Evolutionary conservation across 305 asterid species (phyloP).

Genomic region (Fraxinus velutina): DNA sequence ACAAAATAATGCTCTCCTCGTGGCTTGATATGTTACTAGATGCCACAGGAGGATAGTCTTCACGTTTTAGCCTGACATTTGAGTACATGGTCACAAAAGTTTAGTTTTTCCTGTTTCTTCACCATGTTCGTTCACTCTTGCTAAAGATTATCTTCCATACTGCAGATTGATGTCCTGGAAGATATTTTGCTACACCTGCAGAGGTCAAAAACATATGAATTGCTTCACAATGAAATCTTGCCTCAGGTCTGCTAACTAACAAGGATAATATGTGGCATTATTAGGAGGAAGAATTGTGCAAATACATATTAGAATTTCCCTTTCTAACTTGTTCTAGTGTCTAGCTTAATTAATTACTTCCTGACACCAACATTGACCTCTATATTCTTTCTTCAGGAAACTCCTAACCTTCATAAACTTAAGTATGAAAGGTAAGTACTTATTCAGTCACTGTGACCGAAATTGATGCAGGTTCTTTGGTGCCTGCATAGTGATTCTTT

Average conservation of each 20-base stretch:
- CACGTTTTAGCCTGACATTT: background rate
- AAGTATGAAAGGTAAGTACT: slow-evolving; percentile 57
- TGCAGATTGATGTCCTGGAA: slow-evolving; percentile 68
- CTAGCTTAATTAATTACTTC: slow-evolving; percentile 17
- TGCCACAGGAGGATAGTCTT: background rate
- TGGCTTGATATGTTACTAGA: slow-evolving; percentile 13
- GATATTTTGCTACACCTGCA: slow-evolving; percentile 49
- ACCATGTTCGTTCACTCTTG: slow-evolving; percentile 8
- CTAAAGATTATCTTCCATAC: slow-evolving; percentile 18
- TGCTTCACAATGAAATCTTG: slow-evolving; percentile 46
- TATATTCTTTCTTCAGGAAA: slow-evolving; percentile 48
- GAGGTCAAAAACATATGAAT: slow-evolving; percentile 59
- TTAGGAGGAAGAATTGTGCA: slow-evolving; percentile 12
- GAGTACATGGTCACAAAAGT: background rate
- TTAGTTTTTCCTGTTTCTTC: slow-evolving; percentile 16
- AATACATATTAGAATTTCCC: slow-evolving; percentile 9
- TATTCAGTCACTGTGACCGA: slow-evolving; percentile 17
- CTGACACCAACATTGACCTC: slow-evolving; percentile 26
- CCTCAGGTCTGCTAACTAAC: slow-evolving; percentile 54
- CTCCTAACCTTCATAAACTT: slow-evolving; percentile 33
- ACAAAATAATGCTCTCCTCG: background rate
- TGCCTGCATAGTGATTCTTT: slow-evolving; percentile 22
- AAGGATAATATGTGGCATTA: slow-evolving; percentile 17
- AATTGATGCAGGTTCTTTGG: slow-evolving; percentile 4
- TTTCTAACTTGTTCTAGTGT: slow-evolving; percentile 17